Conservation (phyloP, 192 early-diverging fungal genomes). For the Borealophlyctis nickersoniae region DNA sequence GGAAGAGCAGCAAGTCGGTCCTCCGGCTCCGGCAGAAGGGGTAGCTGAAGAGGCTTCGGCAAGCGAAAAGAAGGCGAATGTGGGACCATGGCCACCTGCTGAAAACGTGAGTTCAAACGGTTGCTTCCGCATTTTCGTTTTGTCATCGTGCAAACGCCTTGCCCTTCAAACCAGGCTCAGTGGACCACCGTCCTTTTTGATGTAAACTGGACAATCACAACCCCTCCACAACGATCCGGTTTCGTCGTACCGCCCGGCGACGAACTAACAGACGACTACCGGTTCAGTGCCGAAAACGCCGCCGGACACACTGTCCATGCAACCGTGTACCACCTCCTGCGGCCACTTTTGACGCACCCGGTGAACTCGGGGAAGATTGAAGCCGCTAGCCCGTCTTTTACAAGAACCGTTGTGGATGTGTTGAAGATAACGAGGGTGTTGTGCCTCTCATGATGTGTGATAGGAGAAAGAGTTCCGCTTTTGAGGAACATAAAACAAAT, state of each 20-base stretch:
- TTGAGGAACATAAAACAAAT: no score
- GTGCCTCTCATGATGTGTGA: conserved; percentile 35
- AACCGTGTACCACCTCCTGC: conserved; percentile 28
- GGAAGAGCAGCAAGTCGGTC: conserved; percentile 3
- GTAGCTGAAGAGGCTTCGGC: conserved; percentile 1
- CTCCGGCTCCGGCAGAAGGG: conserved; percentile 1
- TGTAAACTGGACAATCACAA: conserved; percentile 20
- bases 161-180: conserved; percentile 6
- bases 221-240: conserved; percentile 2
- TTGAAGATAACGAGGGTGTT: conserved; percentile 26
- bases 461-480: no score
- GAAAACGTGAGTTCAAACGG: conserved; percentile 25
- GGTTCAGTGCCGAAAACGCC: conserved; percentile 23
- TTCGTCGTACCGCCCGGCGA: conserved; percentile 29
- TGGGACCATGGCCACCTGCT: conserved; percentile 24
- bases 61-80: conserved; percentile 20
- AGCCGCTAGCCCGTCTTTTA: conserved; percentile 16
- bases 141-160: not conserved
- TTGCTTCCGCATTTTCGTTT: not conserved
- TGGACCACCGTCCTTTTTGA: conserved; percentile 26
- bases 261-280: conserved; percentile 36
- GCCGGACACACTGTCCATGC: conserved; percentile 25
- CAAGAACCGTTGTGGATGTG: conserved; percentile 26
- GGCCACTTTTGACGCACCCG: conserved; percentile 2
- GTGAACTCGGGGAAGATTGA: conserved; percentile 8